Evolutionary conservation across 257 asterid species (phyloP), one percentile per base, ranked within the genome.

Genomic region (Voacanga thouarsii): DNA sequence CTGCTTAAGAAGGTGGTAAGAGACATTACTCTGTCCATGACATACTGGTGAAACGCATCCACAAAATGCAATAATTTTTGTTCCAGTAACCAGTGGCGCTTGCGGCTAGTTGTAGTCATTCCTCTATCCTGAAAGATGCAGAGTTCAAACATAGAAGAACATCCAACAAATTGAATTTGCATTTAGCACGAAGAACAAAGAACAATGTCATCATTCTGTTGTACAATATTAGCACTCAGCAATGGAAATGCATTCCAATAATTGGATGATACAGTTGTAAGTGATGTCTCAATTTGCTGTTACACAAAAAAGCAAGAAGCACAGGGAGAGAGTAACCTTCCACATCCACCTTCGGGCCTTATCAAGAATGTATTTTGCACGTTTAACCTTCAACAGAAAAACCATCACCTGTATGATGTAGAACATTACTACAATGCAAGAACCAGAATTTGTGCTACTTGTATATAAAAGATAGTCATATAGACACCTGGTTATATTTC

Each of bases 11-110:
- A 28, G 28, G 41, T 57, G 49, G 80, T 80, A 75, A 78, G 76
- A 80, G 64, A 69, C 78, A 77, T 81, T 89, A 94, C 98, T 85
- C 99, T 88, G 88, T 95, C 99, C 99, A 95, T 95, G 80, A 93
- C 97, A 81, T 93, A 95, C 81, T 95, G 98, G 87, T 95, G 98
- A 87, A 95, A 95, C 67, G 98, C 99, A 85, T 95, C 97, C 80
- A 95, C 97, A 80, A 95, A 95, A 89, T 95, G 97, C 79, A 95
- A 96, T 79, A 95, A 87, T 79, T 95, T 93, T 82, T 95, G 98
- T 86, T 90, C 97, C 37, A 95, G 90, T 84, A 95, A 88, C 98
- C 96, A 92, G 86, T 89, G 96, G 81, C 91, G 96, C 85, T 95
- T 93, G 83, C 88, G 84, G 79, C 81, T 92, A 55, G 81, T 84